These are phyloP conservation scores for Barbarea vulgaris DNA, from an alignment of 345 rosid genomes.

Conservation along the genomic window DNA sequence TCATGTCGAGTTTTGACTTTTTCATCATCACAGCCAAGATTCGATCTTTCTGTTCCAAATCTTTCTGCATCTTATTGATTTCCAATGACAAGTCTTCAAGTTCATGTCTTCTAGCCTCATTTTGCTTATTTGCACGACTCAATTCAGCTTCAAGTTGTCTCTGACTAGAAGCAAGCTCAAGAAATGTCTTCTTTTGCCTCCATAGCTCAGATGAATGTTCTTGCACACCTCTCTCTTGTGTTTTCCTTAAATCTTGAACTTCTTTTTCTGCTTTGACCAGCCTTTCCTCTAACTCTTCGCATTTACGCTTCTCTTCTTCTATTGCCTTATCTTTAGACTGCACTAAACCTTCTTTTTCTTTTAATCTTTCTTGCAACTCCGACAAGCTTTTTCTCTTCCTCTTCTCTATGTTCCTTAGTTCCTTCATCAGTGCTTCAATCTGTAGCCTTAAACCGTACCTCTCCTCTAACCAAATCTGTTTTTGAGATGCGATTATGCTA, in stretches of 20 bases:
- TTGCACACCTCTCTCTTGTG: conserved; percentile 55
- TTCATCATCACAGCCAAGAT: conserved; percentile 76
- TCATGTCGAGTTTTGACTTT: conserved; percentile 68
- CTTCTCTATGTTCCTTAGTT: conserved; percentile 51
- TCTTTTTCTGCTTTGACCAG: conserved; percentile 48
- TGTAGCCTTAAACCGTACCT: conserved; percentile 63
- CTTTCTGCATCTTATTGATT: conserved; percentile 60
- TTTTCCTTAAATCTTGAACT: conserved; percentile 61
- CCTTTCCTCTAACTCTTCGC: conserved; percentile 61
- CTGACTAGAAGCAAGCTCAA: conserved; percentile 92
- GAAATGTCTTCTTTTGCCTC: conserved; percentile 89
- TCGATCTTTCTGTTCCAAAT: conserved; percentile 81
- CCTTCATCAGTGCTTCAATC: conserved; percentile 63
- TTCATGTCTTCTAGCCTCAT: conserved; percentile 64
- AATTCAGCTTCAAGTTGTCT: conserved; percentile 87
- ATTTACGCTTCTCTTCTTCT: conserved; percentile 58
- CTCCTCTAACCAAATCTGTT: conserved; percentile 81
- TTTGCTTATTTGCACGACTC: conserved; percentile 69
- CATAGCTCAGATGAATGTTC: conserved; percentile 73
- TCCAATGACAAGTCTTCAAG: conserved; percentile 70
- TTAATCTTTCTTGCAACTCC: conserved; percentile 54
- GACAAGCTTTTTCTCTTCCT: conserved; percentile 50
- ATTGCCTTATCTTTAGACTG: conserved; percentile 59
- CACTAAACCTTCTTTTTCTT: conserved; percentile 57
- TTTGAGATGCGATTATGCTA: conserved; percentile 77